Percentiles rank a stretch among this genome's conserved stretches.
Evolutionary conservation across 140 eudicot species (phyloP).

Genomic region (Cichorium intybus): DNA sequence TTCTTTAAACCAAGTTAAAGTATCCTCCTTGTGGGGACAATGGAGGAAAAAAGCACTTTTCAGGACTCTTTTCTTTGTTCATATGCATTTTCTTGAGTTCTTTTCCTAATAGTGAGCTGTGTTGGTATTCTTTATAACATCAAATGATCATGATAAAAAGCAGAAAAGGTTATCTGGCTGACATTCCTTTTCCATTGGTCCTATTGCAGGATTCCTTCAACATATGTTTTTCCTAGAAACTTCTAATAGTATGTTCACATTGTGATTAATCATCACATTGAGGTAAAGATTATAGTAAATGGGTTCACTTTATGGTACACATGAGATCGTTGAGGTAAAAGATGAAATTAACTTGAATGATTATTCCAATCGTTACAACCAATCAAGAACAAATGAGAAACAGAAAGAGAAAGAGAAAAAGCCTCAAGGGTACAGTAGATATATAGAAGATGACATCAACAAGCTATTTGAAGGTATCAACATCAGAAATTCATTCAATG

Average conservation of each 20-base stretch:
- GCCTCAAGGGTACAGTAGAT: conserved; percentile 52
- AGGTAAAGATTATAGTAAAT: conserved; percentile 18
- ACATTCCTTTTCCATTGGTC: conserved; percentile 20
- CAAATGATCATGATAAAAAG: conserved; percentile 7
- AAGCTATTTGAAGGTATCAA: conserved; percentile 75
- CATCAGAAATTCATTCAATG: conserved; percentile 51
- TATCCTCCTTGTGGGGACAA: conserved; percentile 8
- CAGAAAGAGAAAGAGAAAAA: conserved; percentile 31
- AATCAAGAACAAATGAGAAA: conserved; percentile 7
- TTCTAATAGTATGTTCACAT: neutral
- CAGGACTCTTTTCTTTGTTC: conserved; percentile 10
- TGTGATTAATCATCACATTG: conserved; percentile 6
- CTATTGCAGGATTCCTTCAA: conserved; percentile 25
- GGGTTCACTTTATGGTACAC: conserved; percentile 56
- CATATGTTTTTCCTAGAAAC: conserved; percentile 13
- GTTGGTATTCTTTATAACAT: conserved; percentile 8
- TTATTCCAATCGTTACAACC: conserved; percentile 15
- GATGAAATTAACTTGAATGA: conserved; percentile 40
- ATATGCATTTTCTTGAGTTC: neutral
- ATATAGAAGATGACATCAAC: conserved; percentile 78
- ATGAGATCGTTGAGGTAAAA: conserved; percentile 65
- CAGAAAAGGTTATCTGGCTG: conserved; percentile 7
- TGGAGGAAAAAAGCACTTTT: neutral
- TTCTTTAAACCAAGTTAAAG: neutral
- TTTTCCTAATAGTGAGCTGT: conserved; percentile 10